Base-by-base conservation (phyloP, 345 rosid genomes). In the Melaleuca alternifolia region DNA sequence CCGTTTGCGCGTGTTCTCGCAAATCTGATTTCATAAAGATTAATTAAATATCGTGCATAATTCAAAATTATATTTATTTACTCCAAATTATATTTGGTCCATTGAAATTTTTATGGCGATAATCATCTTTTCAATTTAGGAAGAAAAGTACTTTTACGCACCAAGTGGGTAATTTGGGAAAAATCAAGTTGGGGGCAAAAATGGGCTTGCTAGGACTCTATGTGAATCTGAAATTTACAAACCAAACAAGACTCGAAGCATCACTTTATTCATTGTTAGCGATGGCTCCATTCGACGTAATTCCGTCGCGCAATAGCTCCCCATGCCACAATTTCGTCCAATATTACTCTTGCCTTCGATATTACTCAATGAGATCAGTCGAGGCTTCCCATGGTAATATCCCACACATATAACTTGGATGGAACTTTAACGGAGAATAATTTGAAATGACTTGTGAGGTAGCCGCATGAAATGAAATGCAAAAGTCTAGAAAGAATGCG, bases 121-220 rank as follows among this genome's bases (percentile, higher is more conserved):
- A n/a, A n/a, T 30, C 5, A 3, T 9, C 0, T 0, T n/a, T 33
- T 12, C 37, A n/a, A 59, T 59, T 11, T n/a, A n/a, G n/a, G n/a
- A n/a, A n/a, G n/a, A n/a, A n/a, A 41, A 41, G 41, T 41, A 2
- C 41, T 41, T 41, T 41, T 41, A 41, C 41, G 41, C 41, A 41
- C 41, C 41, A 41, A 41, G 41, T 41, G 4, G 41, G 41, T 41
- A 41, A 41, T 41, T 41, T 41, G 41, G 41, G 41, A 41, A 41
- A 41, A 41, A 2, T 41, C 41, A 41, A 41, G 41, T 4, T 41
- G 41, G 5, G 2, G 16, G 53, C 53, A 51, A 51, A 51, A 51
- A 13, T 51, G 51, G 53, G 53, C 13, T 51, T 14, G 23, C 21
- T 18, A 18, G 3, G 54, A 21, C 2, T 53, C 54, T 53, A 41